Base-by-base conservation (phyloP, 352 stramenopile genomes). In the Pythium utonaiense region DNA sequence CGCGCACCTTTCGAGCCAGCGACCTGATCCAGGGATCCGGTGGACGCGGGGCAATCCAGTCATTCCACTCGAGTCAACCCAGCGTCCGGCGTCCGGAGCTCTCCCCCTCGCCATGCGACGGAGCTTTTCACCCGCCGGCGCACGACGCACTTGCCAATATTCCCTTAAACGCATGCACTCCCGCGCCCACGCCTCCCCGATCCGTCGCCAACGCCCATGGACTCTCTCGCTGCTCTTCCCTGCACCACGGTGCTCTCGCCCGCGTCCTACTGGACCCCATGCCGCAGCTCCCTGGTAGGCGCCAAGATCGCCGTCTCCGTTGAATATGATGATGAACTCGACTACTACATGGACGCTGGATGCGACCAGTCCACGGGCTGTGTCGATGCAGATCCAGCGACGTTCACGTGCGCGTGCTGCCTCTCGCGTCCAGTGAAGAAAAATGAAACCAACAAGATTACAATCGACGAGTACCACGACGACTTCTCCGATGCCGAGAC, bases 191-290 rank as follows among this genome's bases (percentile, higher is more conserved):
- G 24, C 22, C 7, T 6, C 45, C 19, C 24, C 30, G 14, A 6
- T 53, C 45, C 24, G 16, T 34, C 45, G 27, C 28, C 48, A 54
- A 42, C 36, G 36, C 36, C 36, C 36, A 42, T 54, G 48, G 21
- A 54, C 31, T 41, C 30, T 34, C 25, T 31, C 25, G 31, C 33
- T 16, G 25, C 22, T 31, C 36, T 30, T 8, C 28, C 54, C n/a
- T 61, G 54, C 21, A 31, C 28, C 54, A 42, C 54, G 17, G 8
- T 61, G 27, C 54, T 61, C 41, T 42, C 42, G 30, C 56, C 56
- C n/a, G 14, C 41, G 41, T 62, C 56, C 13, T 12, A 19, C 6
- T 56, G 56, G 56, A 56, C 22, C 2, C 33, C 51, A 28, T 62
- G 44, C 33, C 36, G 36, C 36, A 42, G 36, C 36, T 19, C 36